These are phyloP conservation scores for Talaromyces sp. DNA, from an alignment of 2,329 filamentous ascomycete genomes.

Conservation along the genomic window DNA sequence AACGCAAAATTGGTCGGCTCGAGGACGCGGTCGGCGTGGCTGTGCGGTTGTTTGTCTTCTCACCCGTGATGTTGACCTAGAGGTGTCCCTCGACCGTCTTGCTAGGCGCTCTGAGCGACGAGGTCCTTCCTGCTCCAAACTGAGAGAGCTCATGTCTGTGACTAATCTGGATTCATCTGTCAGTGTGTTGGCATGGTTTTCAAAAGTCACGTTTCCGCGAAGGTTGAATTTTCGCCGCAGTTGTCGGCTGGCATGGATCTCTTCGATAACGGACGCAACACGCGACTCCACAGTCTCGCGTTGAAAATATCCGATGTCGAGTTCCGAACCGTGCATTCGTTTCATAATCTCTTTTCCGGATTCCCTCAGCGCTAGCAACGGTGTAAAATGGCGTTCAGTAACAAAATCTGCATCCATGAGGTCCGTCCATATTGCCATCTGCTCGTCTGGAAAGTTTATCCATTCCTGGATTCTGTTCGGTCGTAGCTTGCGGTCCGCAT, in stretches of 20 bases:
- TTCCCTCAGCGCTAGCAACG: neutral
- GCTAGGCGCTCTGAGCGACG: conserved; percentile 19
- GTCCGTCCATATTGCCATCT: neutral
- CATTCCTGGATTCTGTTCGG: conserved; percentile 21
- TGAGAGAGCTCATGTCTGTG: conserved; percentile 15
- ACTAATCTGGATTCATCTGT: conserved; percentile 3
- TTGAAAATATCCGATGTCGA: neutral
- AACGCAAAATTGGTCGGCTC: conserved; percentile 34
- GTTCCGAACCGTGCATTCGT: neutral
- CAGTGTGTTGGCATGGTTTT: neutral
- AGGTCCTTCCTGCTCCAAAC: conserved; percentile 11
- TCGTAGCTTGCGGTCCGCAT: conserved; percentile 21
- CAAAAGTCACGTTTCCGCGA: neutral
- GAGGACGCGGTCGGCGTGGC: conserved; percentile 21
- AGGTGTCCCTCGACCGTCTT: neutral
- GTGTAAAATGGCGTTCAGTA: neutral
- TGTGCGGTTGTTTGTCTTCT: conserved; percentile 5
- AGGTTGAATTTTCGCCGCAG: neutral
- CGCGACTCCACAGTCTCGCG: neutral
- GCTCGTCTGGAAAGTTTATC: conserved; percentile 18
- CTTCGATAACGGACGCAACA: neutral
- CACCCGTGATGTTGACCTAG: neutral
- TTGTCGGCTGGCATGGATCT: neutral
- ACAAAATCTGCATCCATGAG: neutral
- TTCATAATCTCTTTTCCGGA: neutral